phyloP scores from a whole-genome alignment of 2,329 filamentous ascomycete species.

The Calonectria pteridis region DNA sequence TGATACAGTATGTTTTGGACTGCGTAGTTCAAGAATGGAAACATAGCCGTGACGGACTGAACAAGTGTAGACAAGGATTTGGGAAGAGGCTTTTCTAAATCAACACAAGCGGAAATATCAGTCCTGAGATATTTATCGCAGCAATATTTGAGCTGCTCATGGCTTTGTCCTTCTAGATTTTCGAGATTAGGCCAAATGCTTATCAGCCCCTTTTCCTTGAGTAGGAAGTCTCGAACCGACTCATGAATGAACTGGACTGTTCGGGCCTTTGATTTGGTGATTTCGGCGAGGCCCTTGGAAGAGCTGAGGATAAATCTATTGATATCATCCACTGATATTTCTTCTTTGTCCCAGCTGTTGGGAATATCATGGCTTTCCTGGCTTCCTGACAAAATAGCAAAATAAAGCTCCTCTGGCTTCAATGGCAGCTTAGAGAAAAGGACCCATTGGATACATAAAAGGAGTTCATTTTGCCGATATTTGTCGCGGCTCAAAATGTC shows the following conservation, averaged over 20 bases:
- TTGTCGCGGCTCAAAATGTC: conserved; percentile 63
- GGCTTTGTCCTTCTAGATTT: background rate
- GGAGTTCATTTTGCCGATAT: conserved; percentile 53
- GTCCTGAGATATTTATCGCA: background rate
- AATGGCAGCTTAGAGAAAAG: conserved; percentile 62
- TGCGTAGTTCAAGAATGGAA: background rate
- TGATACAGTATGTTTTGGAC: background rate
- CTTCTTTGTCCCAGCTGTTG: background rate
- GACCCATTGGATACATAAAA: conserved; percentile 64
- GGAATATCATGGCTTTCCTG: background rate
- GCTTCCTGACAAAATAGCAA: conserved; percentile 25
- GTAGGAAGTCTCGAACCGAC: too few species aligned
- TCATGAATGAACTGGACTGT: background rate
- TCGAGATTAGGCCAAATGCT: background rate
- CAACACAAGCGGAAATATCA: background rate
- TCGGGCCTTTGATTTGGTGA: background rate
- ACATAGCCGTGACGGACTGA: background rate
- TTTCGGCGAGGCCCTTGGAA: background rate
- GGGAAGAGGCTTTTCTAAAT: background rate
- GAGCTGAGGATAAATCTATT: background rate
- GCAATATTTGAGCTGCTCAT: background rate
- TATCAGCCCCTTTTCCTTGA: background rate
- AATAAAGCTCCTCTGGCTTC: conserved; percentile 57
- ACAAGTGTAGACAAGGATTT: background rate
- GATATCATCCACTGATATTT: background rate